These are phyloP conservation scores for Buxus sempervirens DNA, from an alignment of 164 flowering plant genomes.

Conservation along the genomic window DNA sequence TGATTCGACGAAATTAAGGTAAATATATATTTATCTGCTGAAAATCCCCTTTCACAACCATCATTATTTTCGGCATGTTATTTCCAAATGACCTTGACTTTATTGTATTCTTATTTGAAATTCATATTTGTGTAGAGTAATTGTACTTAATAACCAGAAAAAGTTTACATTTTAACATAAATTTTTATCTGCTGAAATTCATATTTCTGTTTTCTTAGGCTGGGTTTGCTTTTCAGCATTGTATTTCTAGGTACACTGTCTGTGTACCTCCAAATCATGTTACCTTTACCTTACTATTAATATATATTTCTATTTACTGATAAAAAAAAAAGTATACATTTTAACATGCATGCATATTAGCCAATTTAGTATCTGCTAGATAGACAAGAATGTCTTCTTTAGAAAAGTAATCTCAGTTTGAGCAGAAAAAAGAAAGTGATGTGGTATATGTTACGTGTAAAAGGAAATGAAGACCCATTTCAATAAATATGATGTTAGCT, in stretches of 20 bases:
- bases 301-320: no score
- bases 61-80: not conserved
- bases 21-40: slow-evolving; percentile 4
- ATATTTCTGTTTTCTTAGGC: no score
- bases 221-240: no score
- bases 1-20: slow-evolving; percentile 88
- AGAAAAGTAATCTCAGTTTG: not conserved
- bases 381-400: not conserved
- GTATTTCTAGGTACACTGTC: no score
- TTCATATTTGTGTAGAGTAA: not conserved
- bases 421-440: not conserved
- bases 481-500: not conserved
- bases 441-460: not conserved
- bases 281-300: no score
- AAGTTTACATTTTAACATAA: not conserved
- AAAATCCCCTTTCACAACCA: not conserved
- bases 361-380: no score
- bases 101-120: not conserved
- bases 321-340: not conserved
- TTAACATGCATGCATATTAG: not conserved
- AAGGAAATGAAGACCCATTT: not conserved
- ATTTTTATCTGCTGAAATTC: no score
- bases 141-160: not conserved
- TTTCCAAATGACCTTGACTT: not conserved
- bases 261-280: no score